A percentile compares a stretch with the other conserved stretches of the same genome.
phyloP scores from a whole-genome alignment of 768 basidiomycete genomes.

The Suillus paluster region DNA sequence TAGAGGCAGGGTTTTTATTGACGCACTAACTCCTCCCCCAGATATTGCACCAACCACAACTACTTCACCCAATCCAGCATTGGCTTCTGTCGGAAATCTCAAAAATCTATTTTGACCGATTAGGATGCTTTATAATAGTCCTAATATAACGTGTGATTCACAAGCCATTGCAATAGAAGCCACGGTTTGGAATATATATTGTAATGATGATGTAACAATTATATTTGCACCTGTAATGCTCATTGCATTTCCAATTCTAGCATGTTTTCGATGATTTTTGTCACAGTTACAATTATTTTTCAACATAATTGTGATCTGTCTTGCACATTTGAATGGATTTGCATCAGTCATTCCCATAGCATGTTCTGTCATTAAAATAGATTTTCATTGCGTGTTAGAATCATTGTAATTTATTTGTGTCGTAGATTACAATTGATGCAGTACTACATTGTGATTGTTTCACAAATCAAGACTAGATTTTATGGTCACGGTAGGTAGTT shows the following conservation, averaged over 20 bases:
- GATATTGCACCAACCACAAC: too few species aligned
- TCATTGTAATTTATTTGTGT: neutral
- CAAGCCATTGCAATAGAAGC: neutral
- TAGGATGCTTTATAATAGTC: slow-evolving; percentile 5
- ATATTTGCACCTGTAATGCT: neutral
- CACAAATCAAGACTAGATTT: too few species aligned
- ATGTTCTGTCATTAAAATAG: neutral
- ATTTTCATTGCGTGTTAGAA: neutral
- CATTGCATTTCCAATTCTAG: neutral
- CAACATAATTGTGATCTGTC: neutral
- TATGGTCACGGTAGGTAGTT: too few species aligned
- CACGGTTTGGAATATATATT: neutral
- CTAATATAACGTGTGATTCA: neutral
- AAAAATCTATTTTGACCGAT: neutral
- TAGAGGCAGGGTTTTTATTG: too few species aligned
- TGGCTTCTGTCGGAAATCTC: slow-evolving; percentile 1
- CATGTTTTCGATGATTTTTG: neutral
- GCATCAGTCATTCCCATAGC: neutral
- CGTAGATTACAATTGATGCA: too few species aligned
- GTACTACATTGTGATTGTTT: too few species aligned
- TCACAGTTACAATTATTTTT: neutral
- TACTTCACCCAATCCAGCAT: too few species aligned
- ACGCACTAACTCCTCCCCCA: too few species aligned
- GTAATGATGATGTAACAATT: neutral
- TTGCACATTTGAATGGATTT: neutral